Base-by-base conservation (phyloP, 2,329 filamentous ascomycete genomes). In the Monilinia laxa region DNA sequence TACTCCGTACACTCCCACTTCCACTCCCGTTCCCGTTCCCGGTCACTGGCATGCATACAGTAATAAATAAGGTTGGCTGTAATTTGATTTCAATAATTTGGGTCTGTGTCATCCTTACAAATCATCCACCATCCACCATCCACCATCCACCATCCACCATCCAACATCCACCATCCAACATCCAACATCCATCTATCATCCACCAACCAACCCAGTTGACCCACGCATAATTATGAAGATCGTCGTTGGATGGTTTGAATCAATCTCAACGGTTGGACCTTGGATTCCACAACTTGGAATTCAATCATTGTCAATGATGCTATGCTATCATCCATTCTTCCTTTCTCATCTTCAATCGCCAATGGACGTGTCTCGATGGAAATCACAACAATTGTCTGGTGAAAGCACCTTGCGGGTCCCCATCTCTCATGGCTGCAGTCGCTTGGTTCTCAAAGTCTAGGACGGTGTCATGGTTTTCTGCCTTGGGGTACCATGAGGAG, bases 51-150 rank as follows among this genome's bases (percentile, higher is more conserved):
- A 35, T 35, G 5, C 31, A 35, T 35, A 35, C 31, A 7, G 31
- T 35, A 35, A 35, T 35, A 35, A 35, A 35, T 35, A 35, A 35
- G 31, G 31, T 35, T 35, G 31, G 2, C 40, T 18, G 49, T 49
- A 59, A 31, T 49, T 49, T 59, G 14, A 35, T 59, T 59, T 28
- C 42, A 59, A 59, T 49, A 59, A 35, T 16, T 59, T 28, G 20
- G 42, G 57, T 59, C 57, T 47, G 57, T 59, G 57, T 23, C 42
- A 59, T 49, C 57, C 57, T 35, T 35, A 59, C 57, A 59, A 47
- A 23, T 47, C 11, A 28, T 5, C 12, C 11, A 23, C 25, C 18
- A 31, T 20, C 42, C 2, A 18, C 14, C 31, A 35, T 35, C 7
- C 31, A 28, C 3, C 28, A 28, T 35, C 0, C 31, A 35, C 1